Evolutionary conservation across 805 yeast genomes (phyloP), one percentile per base, ranked within the genome.

Genomic region (Zygotorulaspora danielsina): DNA sequence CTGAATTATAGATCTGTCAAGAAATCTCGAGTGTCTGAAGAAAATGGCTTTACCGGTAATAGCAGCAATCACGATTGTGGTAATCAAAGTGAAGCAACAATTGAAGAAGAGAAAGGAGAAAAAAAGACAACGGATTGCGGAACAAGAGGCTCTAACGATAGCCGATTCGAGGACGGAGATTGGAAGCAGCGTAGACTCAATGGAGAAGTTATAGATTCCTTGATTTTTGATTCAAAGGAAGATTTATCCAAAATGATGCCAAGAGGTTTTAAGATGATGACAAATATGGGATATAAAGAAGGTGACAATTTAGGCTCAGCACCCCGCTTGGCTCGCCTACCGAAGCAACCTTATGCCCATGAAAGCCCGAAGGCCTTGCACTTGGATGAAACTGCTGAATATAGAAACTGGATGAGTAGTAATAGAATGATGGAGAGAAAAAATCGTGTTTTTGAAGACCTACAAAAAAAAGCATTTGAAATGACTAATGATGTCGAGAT

Each of bases 241-340:
- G 38, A 30, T 6, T 24, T 22, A 31, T 25, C 16, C 24, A 19
- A 24, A 16, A 24, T 11, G 5, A 59, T 63, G 34, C 71, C 75
- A 0, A 62, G 67, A 34, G 80, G 78, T 0, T 59, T 74, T 17
- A 48, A 65, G 5, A 75, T 78, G 45, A 76, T 78, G 83, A 63
- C 66, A 47, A 72, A 66, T 47, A 78, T 78, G 83, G 84, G 83
- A 1, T 78, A 67, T 50, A 66, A 62, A 38, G 52, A 68, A 3
- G 81, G 80, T 13, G 63, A 67, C 18, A 50, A 67, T 0, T 55
- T 75, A 12, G 80, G 81, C 3, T 9, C 12, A 27, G 5, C 31
- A 27, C 13, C 27, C 4, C 27, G 12, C 12, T 24, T 13, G 8
- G 13, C 13, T 24, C 31, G 9, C 15, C 18, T 5, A 27, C 18